phyloP scores from a whole-genome alignment of 2,329 filamentous ascomycete species.

The Colletotrichum limetticola region DNA sequence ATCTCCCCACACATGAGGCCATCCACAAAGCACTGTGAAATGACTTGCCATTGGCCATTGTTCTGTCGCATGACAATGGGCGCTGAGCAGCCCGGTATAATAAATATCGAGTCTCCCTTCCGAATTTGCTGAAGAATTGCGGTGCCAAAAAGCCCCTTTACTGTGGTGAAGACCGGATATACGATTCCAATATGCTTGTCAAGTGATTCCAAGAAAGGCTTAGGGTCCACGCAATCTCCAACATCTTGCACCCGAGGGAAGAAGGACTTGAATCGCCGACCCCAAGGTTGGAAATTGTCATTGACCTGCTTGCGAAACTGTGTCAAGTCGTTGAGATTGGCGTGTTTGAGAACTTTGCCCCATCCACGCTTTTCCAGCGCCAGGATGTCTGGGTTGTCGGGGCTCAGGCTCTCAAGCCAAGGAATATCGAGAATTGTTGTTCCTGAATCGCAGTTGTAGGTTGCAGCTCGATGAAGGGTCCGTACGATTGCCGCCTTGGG shows the following conservation, averaged over 20 bases:
- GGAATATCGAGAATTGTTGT: conserved; percentile 22
- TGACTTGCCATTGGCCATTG: background rate
- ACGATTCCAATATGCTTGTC: conserved; percentile 25
- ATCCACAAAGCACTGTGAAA: conserved; percentile 25
- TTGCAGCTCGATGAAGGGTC: conserved; percentile 12
- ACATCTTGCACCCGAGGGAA: background rate
- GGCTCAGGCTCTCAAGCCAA: conserved; percentile 12
- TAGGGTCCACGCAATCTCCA: background rate
- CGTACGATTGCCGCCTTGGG: conserved; percentile 9
- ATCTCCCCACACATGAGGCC: conserved; percentile 17
- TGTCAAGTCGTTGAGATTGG: conserved; percentile 18
- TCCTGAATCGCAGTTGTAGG: background rate
- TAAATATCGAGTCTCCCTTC: conserved; percentile 16
- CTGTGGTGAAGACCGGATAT: conserved; percentile 22
- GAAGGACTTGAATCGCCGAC: background rate
- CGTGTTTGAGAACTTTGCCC: conserved; percentile 19
- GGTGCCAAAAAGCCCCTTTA: conserved; percentile 5
- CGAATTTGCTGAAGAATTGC: conserved; percentile 6
- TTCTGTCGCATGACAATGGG: conserved; percentile 11
- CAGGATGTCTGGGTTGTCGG: conserved; percentile 1
- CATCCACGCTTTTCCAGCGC: conserved; percentile 9
- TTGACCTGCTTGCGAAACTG: conserved; percentile 14
- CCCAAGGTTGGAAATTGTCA: conserved; percentile 13
- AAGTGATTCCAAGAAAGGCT: conserved; percentile 10
- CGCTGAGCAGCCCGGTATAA: conserved; percentile 17